phyloP scores from a whole-genome alignment of 2,329 filamentous ascomycete species.

The Chalara sp. region DNA sequence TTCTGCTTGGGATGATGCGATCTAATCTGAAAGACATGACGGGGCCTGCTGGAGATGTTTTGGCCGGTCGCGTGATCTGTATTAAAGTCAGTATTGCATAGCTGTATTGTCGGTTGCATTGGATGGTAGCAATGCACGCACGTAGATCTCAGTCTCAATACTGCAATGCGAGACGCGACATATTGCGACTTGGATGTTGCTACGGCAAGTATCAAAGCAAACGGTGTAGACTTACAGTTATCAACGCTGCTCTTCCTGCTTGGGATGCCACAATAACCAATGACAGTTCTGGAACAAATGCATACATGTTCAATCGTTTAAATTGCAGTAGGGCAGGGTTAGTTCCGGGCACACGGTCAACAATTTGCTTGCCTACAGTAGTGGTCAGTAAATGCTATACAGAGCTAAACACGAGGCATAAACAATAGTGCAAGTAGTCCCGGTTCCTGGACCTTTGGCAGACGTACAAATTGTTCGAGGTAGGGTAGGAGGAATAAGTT shows the following conservation, averaged over 20 bases:
- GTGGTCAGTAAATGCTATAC: too few species aligned
- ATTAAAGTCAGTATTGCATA: too few species aligned
- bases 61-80: too few species aligned
- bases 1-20: constrained; percentile 39
- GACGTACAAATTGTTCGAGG: constrained; percentile 13
- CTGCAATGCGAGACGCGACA: too few species aligned
- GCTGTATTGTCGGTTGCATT: too few species aligned
- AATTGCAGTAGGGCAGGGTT: constrained; percentile 22
- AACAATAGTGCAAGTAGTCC: neutral
- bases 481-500: constrained; percentile 10
- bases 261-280: constrained; percentile 61
- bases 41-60: neutral
- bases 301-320: constrained; percentile 55
- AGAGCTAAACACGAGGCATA: too few species aligned
- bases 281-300: constrained; percentile 62
- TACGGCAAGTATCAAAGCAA: too few species aligned
- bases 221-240: constrained; percentile 36
- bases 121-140: too few species aligned
- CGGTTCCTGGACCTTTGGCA: constrained; percentile 4
- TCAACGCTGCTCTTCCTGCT: constrained; percentile 57
- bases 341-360: too few species aligned
- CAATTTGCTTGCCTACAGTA: too few species aligned
- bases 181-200: too few species aligned
- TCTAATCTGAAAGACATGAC: constrained; percentile 42
- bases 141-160: too few species aligned